These are phyloP conservation scores for Apium graveolens DNA, from an alignment of 129 eudicot species.

Conservation along the genomic window DNA sequence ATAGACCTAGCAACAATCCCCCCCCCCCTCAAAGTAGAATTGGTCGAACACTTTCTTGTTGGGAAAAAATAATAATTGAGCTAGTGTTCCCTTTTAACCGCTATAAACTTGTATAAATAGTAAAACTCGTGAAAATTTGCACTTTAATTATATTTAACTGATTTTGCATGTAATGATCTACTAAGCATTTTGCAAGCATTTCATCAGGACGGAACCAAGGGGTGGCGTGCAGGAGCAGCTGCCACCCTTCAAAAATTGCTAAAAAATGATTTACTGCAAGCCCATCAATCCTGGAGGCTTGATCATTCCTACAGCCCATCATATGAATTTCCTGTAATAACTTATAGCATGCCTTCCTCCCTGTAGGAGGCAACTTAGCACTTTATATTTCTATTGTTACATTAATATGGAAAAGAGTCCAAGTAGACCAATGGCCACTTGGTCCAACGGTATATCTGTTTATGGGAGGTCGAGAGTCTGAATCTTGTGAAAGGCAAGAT, in stretches of 20 bases:
- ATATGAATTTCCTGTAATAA: not conserved
- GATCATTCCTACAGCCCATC: not conserved
- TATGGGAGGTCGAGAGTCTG: no score
- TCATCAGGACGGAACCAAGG: not conserved
- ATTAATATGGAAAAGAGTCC: not conserved
- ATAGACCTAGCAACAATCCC: not conserved
- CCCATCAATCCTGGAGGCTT: not conserved
- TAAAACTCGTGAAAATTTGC: not conserved
- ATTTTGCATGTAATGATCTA: not conserved
- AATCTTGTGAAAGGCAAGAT: no score
- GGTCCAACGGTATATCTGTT: not conserved
- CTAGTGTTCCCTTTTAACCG: not conserved
- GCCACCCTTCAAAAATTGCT: no score
- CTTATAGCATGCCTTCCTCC: not conserved
- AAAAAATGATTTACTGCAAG: not conserved
- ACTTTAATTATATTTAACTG: no score
- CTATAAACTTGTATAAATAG: not conserved
- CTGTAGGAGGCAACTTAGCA: not conserved
- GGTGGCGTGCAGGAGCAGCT: not conserved
- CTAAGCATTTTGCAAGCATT: not conserved
- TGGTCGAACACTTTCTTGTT: not conserved
- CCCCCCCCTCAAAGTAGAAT: not conserved
- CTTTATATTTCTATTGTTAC: not conserved
- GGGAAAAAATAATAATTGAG: not conserved
- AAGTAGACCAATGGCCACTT: not conserved